Conservation (phyloP, 129 eudicot species). For the Artemisia annua region DNA sequence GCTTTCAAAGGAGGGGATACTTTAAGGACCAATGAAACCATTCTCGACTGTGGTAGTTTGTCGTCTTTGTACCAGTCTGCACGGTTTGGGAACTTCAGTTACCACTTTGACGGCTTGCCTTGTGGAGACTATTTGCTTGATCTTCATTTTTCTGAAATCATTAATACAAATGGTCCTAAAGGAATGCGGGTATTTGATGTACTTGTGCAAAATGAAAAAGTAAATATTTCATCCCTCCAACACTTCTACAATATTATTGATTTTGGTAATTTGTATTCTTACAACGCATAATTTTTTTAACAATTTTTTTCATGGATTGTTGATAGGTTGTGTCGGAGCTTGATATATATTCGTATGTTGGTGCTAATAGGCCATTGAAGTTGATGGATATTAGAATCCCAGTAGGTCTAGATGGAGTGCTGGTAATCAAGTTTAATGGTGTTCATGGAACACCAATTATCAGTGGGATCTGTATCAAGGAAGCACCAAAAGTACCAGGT, state of each 20-base stretch:
- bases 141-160: conserved; percentile 47
- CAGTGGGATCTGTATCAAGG: conserved; percentile 44
- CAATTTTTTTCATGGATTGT: neutral
- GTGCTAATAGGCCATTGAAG: conserved; percentile 45
- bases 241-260: neutral
- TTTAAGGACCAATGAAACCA: conserved; percentile 36
- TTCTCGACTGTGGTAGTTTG: conserved; percentile 35
- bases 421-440: conserved; percentile 40
- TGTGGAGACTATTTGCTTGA: conserved; percentile 40
- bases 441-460: conserved; percentile 39
- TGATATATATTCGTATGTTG: conserved; percentile 43
- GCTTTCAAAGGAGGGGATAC: conserved; percentile 43
- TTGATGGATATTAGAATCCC: conserved; percentile 34
- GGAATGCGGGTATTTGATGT: conserved; percentile 54
- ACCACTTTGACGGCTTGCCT: conserved; percentile 29
- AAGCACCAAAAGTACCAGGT: conserved; percentile 36
- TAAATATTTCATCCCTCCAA: neutral
- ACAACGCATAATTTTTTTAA: neutral
- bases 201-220: conserved; percentile 42
- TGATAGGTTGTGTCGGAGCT: conserved; percentile 45
- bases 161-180: conserved; percentile 42
- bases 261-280: neutral
- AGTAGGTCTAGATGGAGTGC: conserved; percentile 29
- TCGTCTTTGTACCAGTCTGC: conserved; percentile 43
- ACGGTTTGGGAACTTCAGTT: conserved; percentile 39